A percentile compares a stretch with the other conserved stretches of the same genome.
phyloP scores from a whole-genome alignment of 257 asterid genomes.

The Ballota nigra region DNA sequence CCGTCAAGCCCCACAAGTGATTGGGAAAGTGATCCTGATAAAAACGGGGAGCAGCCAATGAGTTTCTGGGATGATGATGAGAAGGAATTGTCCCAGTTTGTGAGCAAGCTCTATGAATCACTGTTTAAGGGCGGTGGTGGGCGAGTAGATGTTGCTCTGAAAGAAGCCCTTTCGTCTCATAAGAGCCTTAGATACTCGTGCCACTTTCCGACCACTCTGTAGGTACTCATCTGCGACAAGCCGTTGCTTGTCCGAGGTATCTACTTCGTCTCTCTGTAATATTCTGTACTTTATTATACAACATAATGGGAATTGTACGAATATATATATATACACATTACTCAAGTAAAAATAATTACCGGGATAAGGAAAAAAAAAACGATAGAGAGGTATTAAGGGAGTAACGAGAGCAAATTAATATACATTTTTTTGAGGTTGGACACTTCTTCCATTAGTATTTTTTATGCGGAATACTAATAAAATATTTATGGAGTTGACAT shows the following conservation, averaged over 20 bases:
- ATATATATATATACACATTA: neutral
- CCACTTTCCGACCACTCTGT: conserved; percentile 48
- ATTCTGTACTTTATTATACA: conserved; percentile 19
- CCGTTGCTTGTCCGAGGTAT: conserved; percentile 31
- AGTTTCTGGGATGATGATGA: conserved; percentile 84
- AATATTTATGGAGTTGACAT: neutral
- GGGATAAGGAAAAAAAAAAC: neutral
- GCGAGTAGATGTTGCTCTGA: conserved; percentile 59
- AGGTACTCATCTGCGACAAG: conserved; percentile 23
- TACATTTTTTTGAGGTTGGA: conserved; percentile 5
- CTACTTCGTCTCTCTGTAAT: conserved; percentile 20
- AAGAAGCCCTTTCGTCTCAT: conserved; percentile 57
- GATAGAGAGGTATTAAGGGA: neutral
- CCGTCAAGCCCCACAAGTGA: conserved; percentile 77
- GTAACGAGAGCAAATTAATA: neutral
- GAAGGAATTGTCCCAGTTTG: conserved; percentile 77
- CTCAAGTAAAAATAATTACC: neutral
- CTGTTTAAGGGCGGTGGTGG: conserved; percentile 76
- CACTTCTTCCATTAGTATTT: neutral
- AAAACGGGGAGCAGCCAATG: conserved; percentile 43
- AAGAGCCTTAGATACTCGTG: conserved; percentile 67
- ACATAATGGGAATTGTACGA: conserved; percentile 6
- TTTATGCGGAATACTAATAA: neutral
- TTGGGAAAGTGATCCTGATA: conserved; percentile 91
- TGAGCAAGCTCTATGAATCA: conserved; percentile 63